Evolutionary conservation across 2,329 filamentous ascomycete genomes (phyloP).

Genomic region (Fusarium albidum): DNA sequence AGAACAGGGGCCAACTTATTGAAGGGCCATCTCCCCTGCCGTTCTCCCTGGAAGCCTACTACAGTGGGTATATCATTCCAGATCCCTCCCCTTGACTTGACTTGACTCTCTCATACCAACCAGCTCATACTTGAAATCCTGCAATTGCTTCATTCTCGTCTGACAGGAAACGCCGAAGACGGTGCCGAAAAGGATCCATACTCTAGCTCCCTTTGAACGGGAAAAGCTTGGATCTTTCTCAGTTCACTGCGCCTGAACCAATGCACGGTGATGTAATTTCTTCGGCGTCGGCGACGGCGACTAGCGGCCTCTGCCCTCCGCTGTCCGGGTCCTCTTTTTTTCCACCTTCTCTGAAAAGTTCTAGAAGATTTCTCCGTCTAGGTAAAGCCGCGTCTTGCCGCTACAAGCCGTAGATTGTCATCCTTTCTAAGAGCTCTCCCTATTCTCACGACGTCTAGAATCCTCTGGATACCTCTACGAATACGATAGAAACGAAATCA

Average conservation of each 20-base stretch:
- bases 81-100: too few relatives aligned
- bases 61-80: too few relatives aligned
- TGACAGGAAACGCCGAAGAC: constrained; percentile 26
- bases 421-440: background rate
- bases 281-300: constrained; percentile 32
- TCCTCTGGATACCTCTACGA: constrained; percentile 11
- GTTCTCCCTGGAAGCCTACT: background rate
- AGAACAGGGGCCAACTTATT: background rate
- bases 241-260: background rate
- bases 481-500: constrained; percentile 8
- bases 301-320: background rate
- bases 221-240: constrained; percentile 6
- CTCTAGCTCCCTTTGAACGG: constrained; percentile 15
- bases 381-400: constrained; percentile 28
- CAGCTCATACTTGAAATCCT: too few relatives aligned
- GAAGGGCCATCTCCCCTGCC: background rate
- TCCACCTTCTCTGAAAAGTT: background rate
- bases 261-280: constrained; percentile 38
- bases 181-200: constrained; percentile 17
- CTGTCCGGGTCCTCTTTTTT: background rate
- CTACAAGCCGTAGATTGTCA: constrained; percentile 18
- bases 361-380: background rate
- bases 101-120: too few relatives aligned
- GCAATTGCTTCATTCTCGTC: background rate
- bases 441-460: constrained; percentile 12